Conservation (phyloP, 768 basidiomycete species). For the Phanerodontia chrysosporium region DNA sequence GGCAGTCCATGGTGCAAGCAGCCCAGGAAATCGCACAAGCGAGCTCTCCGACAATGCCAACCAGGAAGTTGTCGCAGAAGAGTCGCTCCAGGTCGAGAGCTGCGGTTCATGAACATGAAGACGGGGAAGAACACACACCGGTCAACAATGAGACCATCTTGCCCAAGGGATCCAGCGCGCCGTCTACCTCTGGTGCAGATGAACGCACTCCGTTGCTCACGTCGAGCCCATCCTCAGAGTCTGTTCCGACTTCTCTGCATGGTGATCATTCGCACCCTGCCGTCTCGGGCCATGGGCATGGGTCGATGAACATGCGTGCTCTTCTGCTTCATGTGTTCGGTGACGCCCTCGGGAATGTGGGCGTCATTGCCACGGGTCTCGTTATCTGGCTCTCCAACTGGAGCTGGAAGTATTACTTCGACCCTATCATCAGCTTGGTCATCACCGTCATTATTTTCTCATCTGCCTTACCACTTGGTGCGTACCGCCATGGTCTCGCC, state of each 20-base stretch:
- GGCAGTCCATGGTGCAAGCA: slow-evolving; percentile 71
- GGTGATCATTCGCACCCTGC: slow-evolving; percentile 14
- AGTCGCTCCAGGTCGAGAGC: slow-evolving; percentile 21
- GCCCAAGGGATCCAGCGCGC: neutral
- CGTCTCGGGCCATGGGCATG: slow-evolving; percentile 36
- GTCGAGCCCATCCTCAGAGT: slow-evolving; percentile 4
- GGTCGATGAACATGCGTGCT: slow-evolving; percentile 98
- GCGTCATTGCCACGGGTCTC: slow-evolving; percentile 92
- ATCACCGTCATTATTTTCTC: slow-evolving; percentile 97
- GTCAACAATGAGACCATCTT: neutral
- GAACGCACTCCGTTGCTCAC: slow-evolving; percentile 22
- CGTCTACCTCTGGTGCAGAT: neutral
- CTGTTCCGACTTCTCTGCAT: slow-evolving; percentile 11
- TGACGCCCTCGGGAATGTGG: slow-evolving; percentile 96
- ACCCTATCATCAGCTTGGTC: slow-evolving; percentile 88
- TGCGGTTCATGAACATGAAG: slow-evolving; percentile 11
- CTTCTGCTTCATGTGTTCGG: slow-evolving; percentile 92
- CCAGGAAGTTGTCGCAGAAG: slow-evolving; percentile 15
- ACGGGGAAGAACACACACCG: neutral
- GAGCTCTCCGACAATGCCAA: slow-evolving; percentile 27
- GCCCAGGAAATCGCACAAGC: slow-evolving; percentile 75
- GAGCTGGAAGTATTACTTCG: slow-evolving; percentile 86
- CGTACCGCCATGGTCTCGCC: too few species aligned
- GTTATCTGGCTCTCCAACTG: slow-evolving; percentile 89
- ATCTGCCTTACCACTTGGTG: slow-evolving; percentile 87